Evolutionary conservation across 805 yeast species (phyloP), one percentile per base, ranked within the genome.

Genomic region (Metschnikowia henanensis): DNA sequence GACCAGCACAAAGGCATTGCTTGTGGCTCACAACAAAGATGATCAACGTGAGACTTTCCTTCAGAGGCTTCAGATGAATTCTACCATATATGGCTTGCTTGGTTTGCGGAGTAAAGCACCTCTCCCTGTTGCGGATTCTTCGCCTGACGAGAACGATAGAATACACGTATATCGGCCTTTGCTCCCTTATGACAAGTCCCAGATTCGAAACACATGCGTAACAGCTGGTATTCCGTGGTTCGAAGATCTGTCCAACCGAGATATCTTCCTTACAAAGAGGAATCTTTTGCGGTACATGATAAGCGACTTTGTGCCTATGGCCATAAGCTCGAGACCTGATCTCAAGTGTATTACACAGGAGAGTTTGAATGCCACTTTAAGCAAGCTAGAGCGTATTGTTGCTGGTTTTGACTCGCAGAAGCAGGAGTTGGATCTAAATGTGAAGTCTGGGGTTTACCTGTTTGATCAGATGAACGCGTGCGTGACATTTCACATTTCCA

Each of bases 41-140:
- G 95, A 87, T 58, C 89, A 84, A 54, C 41, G 83, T 12, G 95
- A 87, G 55, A 84, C 92, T 0, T 81, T 76, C 47, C 47, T 83
- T 17, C 71, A 81, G 57, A 60, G 95, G 28, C 64, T 84, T 18
- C 59, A 55, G 38, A 60, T 57, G 42, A 62, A 63, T 39, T 66
- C 73, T 3, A 64, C 73, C 10, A 38, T 72, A 4, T 66, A 73
- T 59, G 95, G 95, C 0, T 65, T 84, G 7, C 67, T 71, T 1
- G 85, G 88, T 0, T 81, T 84, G 70, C 56, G 54, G 29, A 51
- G 56, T 2, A 23, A 26, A 7, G 46, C 70, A 1, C 40, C 53
- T 5, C 34, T 70, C 7, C 72, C 77, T 3, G 22, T 62, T 10
- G 57, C 37, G 5, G 50, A 56, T 7, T 37, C 19, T 6, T 43